Base-by-base conservation (phyloP, 495 filamentous ascomycete genomes). In the Penicillium cataractarum region DNA sequence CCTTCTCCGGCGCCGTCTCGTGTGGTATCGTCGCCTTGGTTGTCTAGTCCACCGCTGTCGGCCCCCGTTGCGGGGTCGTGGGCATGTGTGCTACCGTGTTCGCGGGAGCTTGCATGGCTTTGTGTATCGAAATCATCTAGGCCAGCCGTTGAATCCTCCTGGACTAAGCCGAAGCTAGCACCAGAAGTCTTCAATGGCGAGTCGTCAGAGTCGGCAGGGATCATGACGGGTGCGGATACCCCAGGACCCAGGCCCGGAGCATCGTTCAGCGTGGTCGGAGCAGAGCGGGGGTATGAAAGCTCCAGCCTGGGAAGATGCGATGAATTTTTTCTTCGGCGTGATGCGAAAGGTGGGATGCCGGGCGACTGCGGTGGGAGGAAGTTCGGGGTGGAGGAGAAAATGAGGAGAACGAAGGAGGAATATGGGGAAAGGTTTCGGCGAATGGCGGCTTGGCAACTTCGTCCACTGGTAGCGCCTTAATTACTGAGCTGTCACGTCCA, bases 201-300 rank as follows among this genome's bases (percentile, higher is more conserved):
- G 26, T 76, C 73, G 60, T 74, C 76, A 67, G 74, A 71, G 60
- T 77, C 73, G 67, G 75, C 69, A 69, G 72, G 73, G 62, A 73
- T 80, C 76, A 79, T 77, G 77, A 75, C 71, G 78, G 77, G 74
- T 71, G 71, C 73, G 63, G 74, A 66, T 79, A 78, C 74, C 76
- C 76, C 72, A 74, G 66, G 67, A 71, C 58, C 67, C 62, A 73
- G 62, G 58, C 66, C 64, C 61, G 68, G 73, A 65, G 77, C 78
- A 81, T 81, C 68, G 62, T 81, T 79, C 64, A 70, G 64, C 53
- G 60, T 52, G 55, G 64, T 55, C 59, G 64, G 58, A 44, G 35
- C 22, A 31, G 59, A 51, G 49, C 21, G 21, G 57, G 54, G 29
- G 59, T 62, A 21, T 57, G 40, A 21, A 57, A 53, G 17, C 50